Conservation (phyloP, 495 filamentous ascomycete genomes). For the Sporormia fimetaria region DNA sequence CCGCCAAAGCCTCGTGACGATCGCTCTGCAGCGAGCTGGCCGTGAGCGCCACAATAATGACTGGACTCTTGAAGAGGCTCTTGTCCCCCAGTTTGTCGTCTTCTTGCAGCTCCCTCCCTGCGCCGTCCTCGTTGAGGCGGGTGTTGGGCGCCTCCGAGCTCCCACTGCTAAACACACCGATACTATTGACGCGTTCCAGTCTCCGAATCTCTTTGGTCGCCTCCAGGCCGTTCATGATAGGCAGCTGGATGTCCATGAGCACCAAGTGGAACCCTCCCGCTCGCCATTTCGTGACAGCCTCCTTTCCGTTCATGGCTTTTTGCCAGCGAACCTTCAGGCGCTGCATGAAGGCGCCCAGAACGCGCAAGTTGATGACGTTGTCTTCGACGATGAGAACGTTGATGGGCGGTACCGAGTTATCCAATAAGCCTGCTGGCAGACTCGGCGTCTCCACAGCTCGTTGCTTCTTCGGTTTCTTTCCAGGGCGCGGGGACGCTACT, state of each 20-base stretch:
- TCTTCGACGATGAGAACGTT: slow-evolving; percentile 97
- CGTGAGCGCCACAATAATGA: slow-evolving; percentile 95
- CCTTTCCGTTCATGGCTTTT: slow-evolving; percentile 85
- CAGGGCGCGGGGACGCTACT: slow-evolving; percentile 46
- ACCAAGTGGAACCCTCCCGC: slow-evolving; percentile 93
- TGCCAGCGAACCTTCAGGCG: slow-evolving; percentile 95
- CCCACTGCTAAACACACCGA: slow-evolving; percentile 59
- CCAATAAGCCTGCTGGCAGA: slow-evolving; percentile 56
- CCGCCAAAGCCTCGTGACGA: slow-evolving; percentile 85
- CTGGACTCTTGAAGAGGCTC: slow-evolving; percentile 80
- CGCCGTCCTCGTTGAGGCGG: slow-evolving; percentile 13
- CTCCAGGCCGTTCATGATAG: slow-evolving; percentile 91
- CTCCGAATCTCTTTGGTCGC: slow-evolving; percentile 94
- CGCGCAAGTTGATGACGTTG: slow-evolving; percentile 89
- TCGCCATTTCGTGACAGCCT: slow-evolving; percentile 88
- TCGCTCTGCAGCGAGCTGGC: slow-evolving; percentile 89
- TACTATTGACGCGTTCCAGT: slow-evolving; percentile 76
- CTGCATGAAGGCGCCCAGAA: slow-evolving; percentile 94
- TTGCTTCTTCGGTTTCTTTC: slow-evolving; percentile 35
- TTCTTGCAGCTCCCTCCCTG: slow-evolving; percentile 33
- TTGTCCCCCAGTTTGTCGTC: slow-evolving; percentile 60
- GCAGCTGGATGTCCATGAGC: slow-evolving; percentile 96
- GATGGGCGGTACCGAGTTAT: slow-evolving; percentile 83
- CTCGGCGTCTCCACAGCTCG: slow-evolving; percentile 39
- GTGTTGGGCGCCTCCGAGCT: slow-evolving; percentile 25